A percentile compares a stretch with the other conserved stretches of the same genome.
Evolutionary conservation across 345 rosid genomes (phyloP).

Genomic region (Adansonia digitata): DNA sequence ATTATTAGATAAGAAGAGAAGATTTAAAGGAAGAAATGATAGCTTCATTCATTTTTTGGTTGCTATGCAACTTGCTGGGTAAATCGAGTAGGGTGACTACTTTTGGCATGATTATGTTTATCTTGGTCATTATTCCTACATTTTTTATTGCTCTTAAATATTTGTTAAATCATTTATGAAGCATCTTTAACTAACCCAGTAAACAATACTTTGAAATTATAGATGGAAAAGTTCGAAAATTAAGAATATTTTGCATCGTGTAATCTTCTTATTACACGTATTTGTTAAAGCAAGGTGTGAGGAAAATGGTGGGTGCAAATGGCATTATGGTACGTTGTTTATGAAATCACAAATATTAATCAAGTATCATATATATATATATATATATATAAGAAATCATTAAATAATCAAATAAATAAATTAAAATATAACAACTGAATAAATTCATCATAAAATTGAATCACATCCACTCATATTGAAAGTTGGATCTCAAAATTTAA

Average conservation of each 20-base stretch:
- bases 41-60: not conserved
- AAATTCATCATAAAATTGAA: no score
- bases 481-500: no score
- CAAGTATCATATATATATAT: no score
- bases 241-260: not conserved
- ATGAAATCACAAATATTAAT: no score
- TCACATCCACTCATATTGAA: no score
- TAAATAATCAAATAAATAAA: no score
- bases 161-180: not conserved
- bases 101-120: not conserved
- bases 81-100: not conserved
- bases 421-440: no score
- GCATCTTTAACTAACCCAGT: not conserved
- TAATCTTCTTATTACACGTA: not conserved
- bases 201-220: not conserved
- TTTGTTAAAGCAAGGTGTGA: not conserved
- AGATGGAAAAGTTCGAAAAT: not conserved
- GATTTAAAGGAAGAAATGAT: not conserved
- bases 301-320: not conserved
- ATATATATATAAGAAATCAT: no score
- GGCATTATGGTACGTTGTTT: not conserved
- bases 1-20: not conserved
- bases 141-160: not conserved
- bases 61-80: not conserved
- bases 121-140: not conserved